Evolutionary conservation across 2,329 filamentous ascomycete species (phyloP).

Genomic region (Colletotrichum sp.): DNA sequence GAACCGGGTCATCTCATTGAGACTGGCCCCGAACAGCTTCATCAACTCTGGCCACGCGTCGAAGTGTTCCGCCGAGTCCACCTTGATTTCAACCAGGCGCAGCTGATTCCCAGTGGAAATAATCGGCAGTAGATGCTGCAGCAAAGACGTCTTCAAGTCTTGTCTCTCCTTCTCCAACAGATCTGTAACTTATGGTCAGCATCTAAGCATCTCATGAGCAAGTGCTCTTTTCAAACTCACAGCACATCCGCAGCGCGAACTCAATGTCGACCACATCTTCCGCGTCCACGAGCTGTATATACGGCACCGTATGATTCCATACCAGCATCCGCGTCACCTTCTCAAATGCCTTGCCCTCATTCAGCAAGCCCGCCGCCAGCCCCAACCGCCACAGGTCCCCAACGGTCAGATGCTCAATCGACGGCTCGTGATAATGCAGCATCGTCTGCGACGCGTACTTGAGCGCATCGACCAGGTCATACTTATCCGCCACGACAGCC

Average conservation of each 20-base stretch:
- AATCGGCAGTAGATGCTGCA: conserved; percentile 16
- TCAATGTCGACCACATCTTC: conserved; percentile 16
- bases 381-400: conserved; percentile 16
- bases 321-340: conserved; percentile 15
- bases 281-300: conserved; percentile 15
- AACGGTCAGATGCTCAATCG: conserved; percentile 15
- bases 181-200: conserved; percentile 3
- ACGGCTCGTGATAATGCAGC: conserved; percentile 17
- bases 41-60: conserved; percentile 20
- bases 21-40: conserved; percentile 18
- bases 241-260: conserved; percentile 19
- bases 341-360: conserved; percentile 13
- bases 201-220: not conserved
- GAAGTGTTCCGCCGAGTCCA: conserved; percentile 19
- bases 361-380: conserved; percentile 16
- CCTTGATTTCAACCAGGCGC: conserved; percentile 21
- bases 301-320: conserved; percentile 18
- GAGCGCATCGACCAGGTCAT: conserved; percentile 21
- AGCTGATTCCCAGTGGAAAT: conserved; percentile 19
- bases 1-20: conserved; percentile 14
- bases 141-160: conserved; percentile 16
- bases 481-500: conserved; percentile 31
- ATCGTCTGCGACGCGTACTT: conserved; percentile 17
- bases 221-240: not conserved
- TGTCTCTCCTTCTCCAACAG: conserved; percentile 18